Conservation (phyloP, 164 flowering plant species). For the Aristolochia fimbriata region DNA sequence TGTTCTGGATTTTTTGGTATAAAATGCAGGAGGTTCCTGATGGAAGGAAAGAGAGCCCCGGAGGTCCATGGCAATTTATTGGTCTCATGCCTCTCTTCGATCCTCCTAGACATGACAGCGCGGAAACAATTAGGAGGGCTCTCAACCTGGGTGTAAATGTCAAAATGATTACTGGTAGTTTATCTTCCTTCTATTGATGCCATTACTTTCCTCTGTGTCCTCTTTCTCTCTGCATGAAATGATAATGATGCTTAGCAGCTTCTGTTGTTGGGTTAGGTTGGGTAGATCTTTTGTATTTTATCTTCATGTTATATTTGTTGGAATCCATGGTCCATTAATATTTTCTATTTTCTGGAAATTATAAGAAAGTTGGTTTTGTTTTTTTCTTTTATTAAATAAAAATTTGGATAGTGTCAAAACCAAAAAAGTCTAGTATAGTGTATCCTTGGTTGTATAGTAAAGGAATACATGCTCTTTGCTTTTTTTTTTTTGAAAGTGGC, state of each 20-base stretch:
- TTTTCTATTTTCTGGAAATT: too few relatives aligned
- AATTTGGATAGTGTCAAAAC: too few relatives aligned
- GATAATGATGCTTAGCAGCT: background rate
- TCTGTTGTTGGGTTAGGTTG: background rate
- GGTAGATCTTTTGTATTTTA: background rate
- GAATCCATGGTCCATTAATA: background rate
- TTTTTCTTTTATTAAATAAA: too few relatives aligned
- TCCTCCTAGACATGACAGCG: slow-evolving; percentile 98
- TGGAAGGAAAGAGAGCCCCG: slow-evolving; percentile 79
- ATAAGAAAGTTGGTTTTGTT: too few relatives aligned
- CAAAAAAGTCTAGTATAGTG: too few relatives aligned
- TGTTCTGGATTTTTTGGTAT: background rate
- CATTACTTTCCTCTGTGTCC: background rate
- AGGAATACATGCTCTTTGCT: too few relatives aligned
- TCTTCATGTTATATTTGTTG: background rate
- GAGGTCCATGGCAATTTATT: slow-evolving; percentile 94
- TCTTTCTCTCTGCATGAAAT: background rate
- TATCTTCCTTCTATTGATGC: background rate
- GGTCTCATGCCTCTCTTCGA: slow-evolving; percentile 96
- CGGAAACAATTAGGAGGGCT: slow-evolving; percentile 95
- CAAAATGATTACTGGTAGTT: slow-evolving; percentile 91
- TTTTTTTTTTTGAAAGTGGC: too few relatives aligned
- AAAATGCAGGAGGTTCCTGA: slow-evolving; percentile 87
- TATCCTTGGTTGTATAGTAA: too few relatives aligned
- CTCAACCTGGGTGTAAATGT: slow-evolving; percentile 93